Base-by-base conservation (phyloP, 768 basidiomycete genomes). In the Serendipita sp. region DNA sequence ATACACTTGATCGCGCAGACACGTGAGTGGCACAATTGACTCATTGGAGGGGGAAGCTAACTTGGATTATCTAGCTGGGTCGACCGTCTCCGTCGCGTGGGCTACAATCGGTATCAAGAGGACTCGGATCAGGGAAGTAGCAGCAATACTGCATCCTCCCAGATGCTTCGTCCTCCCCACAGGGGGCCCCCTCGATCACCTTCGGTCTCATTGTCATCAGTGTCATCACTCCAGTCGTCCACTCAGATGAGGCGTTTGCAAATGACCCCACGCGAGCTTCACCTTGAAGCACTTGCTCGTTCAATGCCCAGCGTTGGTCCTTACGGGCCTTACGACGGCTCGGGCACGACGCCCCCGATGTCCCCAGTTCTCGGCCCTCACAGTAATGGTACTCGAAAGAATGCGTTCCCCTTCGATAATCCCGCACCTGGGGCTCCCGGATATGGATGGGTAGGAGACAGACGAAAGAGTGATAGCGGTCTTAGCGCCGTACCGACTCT, bases 1-100 rank as follows among this genome's bases (percentile, higher is more conserved):
- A 93, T 66, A 88, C 85, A 66, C 76, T 94, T 72, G 91, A 93
- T 71, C 78, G 86, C 63, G 92, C 91, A 34, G 92, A 94, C 71
- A 81, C 86, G 83, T 91, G 72, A 48, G 85, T 5, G 13, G 67
- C 44, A n/a, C 62, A 36, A 50, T 63, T 40, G 33, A 31, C 23
- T 62, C 6, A 8, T 44, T 58, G 63, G 62, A 33, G 53, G 58
- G 27, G 53, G 64, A 62, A 65, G 43, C 62, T n/a, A 11, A 43
- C 31, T 23, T 69, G 23, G 13, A 23, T 65, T 10, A 62, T 31
- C 43, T 55, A 88, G 87, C 46, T 93, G 91, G 91, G 87, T 92
- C 37, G 87, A 87, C 53, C 82, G 90, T 3, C 76, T 92, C 15
- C 82, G 87, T 2, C 78, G 85, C 36, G 80, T 93, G 44, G 90